Evolutionary conservation across 148 eudicot species (phyloP).

Genomic region (Polygonum aviculare): DNA sequence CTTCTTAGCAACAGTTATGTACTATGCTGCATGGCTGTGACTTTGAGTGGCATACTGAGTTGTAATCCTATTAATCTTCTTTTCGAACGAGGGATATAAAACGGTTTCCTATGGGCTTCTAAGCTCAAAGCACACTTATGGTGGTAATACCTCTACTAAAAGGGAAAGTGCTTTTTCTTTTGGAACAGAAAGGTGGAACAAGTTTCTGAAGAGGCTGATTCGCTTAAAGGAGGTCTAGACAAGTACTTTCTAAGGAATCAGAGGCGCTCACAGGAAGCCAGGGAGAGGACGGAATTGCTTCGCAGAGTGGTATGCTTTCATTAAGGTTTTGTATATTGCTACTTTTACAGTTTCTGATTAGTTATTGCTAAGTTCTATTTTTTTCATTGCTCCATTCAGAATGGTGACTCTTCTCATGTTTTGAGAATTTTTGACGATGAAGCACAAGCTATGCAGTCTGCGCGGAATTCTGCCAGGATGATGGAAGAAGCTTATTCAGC

Average conservation of each 20-base stretch:
- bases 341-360: neutral
- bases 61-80: neutral
- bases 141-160: neutral
- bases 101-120: neutral
- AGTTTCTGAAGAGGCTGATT: conserved; percentile 88
- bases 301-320: conserved; percentile 63
- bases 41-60: neutral
- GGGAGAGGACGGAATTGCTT: conserved; percentile 79
- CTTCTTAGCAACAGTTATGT: neutral
- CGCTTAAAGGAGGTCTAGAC: conserved; percentile 76
- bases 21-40: neutral
- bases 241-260: conserved; percentile 58
- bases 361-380: conserved; percentile 5
- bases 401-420: conserved; percentile 79
- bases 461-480: conserved; percentile 76
- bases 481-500: conserved; percentile 77
- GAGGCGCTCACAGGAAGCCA: conserved; percentile 72
- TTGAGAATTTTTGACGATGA: conserved; percentile 91
- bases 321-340: neutral
- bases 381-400: conserved; percentile 34
- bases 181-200: conserved; percentile 80
- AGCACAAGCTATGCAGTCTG: conserved; percentile 90
- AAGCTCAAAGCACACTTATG: neutral
- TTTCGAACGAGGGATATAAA: neutral
- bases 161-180: neutral